Evolutionary conservation across 202 grass and related monocot genomes (phyloP), one percentile per base, ranked within the genome.

Genomic region (Panicum hallii): DNA sequence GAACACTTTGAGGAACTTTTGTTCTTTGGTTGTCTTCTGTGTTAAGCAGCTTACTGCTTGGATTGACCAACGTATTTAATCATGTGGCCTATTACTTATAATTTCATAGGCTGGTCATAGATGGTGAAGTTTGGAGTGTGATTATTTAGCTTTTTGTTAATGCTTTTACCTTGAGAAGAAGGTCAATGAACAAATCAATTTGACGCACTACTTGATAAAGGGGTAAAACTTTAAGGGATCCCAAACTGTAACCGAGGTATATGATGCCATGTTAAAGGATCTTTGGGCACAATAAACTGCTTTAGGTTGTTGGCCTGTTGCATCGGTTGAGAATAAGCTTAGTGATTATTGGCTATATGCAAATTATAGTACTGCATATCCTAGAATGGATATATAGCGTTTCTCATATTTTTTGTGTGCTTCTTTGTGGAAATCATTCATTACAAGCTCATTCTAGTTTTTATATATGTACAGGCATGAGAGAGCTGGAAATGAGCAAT

Each of bases 401-500:
- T 45, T 58, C 1, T 22, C 10, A 70, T 70, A 7, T 38, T 64
- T 16, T 28, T 32, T 68, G 9, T 74, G 64, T 73, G 42, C 10
- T 7, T 43, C 49, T 71, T 70, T 57, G n/a, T 67, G 17, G 46
- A 44, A 72, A 22, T 17, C 70, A 49, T 6, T 63, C 50, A 30
- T 82, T 64, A 12, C 23, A 74, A 79, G 30, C 83, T 86, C 32
- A 89, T 53, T 62, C 60, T 61, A 55, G 43, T 87, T 72, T 91
- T 23, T n/a, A 5, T 6, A 32, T 14, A 56, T 76, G n/a, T 84
- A 38, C 89, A 95, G 97, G 30, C 77, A 93, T 79, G 93, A 94
- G 48, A 99, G 88, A 82, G 54, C 89, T 77, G 97, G 97, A 74
- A 99, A 99, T 79, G 92, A 99, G 70, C 97, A 93, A 69, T 94